Conservation (phyloP, 306 rosid genomes). For the Corylus americana region DNA sequence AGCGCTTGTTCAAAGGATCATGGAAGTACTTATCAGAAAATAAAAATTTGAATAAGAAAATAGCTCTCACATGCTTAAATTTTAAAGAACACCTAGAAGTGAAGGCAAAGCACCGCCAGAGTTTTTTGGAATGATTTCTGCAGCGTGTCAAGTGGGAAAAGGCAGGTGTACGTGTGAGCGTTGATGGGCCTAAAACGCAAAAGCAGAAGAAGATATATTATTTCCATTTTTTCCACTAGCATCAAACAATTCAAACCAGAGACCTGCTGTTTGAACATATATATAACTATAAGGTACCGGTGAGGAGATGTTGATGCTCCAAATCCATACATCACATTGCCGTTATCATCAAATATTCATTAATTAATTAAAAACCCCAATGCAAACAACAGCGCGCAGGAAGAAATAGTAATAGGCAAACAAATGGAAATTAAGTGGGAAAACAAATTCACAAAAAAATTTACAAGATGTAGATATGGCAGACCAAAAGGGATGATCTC, state of each 20-base stretch:
- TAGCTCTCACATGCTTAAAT: too few species aligned
- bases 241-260: not conserved
- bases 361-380: not conserved
- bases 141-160: not conserved
- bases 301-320: constrained; percentile 21
- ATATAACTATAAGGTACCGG: not conserved
- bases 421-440: constrained; percentile 9
- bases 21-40: too few species aligned
- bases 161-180: not conserved
- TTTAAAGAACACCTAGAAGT: too few species aligned
- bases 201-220: not conserved
- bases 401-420: constrained; percentile 1
- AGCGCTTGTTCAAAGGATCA: too few species aligned
- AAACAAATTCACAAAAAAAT: constrained; percentile 10
- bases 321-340: not conserved
- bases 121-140: not conserved
- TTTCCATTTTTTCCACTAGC: constrained; percentile 5
- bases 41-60: too few species aligned
- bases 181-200: constrained; percentile 15
- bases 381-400: not conserved
- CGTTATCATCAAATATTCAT: not conserved
- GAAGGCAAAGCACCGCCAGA: not conserved
- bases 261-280: not conserved
- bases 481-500: too few species aligned
- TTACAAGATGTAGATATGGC: constrained; percentile 1